These are phyloP conservation scores for Lantana camara DNA, from an alignment of 257 asterid species.

Conservation along the genomic window DNA sequence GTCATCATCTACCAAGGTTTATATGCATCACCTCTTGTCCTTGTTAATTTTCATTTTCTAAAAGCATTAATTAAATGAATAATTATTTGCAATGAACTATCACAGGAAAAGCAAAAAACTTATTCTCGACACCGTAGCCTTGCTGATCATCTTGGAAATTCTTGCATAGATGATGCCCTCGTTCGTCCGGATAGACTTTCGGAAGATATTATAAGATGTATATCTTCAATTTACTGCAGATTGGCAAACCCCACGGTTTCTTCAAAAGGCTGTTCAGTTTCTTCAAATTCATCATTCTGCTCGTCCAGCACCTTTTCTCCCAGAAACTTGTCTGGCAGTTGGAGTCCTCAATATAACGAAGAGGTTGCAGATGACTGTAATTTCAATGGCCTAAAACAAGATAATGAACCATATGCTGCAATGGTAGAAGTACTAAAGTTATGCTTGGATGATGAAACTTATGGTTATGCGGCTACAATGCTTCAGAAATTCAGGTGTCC, in stretches of 20 bases:
- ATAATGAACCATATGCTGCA: constrained; percentile 44
- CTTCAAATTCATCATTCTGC: constrained; percentile 74
- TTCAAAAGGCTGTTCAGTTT: constrained; percentile 57
- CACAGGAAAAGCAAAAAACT: constrained; percentile 58
- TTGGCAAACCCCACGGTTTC: constrained; percentile 47
- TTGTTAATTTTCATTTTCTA: neutral
- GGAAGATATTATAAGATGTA: constrained; percentile 73
- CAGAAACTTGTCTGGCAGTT: constrained; percentile 68
- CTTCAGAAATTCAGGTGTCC: constrained; percentile 82
- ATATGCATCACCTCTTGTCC: too few species aligned
- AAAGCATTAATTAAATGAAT: constrained; percentile 17
- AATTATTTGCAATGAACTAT: constrained; percentile 11
- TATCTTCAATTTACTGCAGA: constrained; percentile 80
- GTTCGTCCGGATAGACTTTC: constrained; percentile 68
- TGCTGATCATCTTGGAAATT: constrained; percentile 75
- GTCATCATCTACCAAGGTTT: constrained; percentile 56
- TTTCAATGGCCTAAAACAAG: constrained; percentile 51
- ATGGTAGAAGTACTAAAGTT: constrained; percentile 58
- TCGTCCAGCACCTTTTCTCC: constrained; percentile 87
- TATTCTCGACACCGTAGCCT: constrained; percentile 59
- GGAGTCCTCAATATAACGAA: constrained; percentile 74
- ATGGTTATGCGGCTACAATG: constrained; percentile 67
- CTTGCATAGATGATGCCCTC: constrained; percentile 44
- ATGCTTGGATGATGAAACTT: constrained; percentile 67
- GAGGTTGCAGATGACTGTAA: constrained; percentile 43